Conservation (phyloP, 306 rosid species). For the Quercus suber region DNA sequence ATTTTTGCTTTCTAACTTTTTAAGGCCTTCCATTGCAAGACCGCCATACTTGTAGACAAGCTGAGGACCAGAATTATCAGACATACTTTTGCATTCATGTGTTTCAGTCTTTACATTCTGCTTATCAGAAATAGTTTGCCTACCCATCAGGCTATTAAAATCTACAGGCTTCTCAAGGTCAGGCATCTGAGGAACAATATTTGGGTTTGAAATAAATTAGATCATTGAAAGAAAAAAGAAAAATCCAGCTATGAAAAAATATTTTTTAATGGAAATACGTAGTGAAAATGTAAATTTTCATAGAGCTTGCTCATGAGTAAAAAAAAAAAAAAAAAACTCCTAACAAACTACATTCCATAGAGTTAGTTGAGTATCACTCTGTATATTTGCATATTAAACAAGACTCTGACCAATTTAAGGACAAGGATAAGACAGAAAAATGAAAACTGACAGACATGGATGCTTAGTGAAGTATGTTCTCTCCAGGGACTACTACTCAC, state of each 20-base stretch:
- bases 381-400: neutral
- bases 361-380: neutral
- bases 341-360: neutral
- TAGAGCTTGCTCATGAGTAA: neutral
- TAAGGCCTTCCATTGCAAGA: constrained; percentile 34
- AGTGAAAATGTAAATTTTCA: neutral
- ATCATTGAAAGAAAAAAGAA: neutral
- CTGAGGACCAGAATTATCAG: constrained; percentile 43
- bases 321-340: neutral
- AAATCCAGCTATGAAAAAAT: neutral
- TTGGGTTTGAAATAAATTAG: neutral
- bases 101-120: constrained; percentile 20
- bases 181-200: constrained; percentile 45
- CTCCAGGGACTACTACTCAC: neutral
- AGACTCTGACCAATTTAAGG: neutral
- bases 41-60: constrained; percentile 32
- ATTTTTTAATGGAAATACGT: neutral
- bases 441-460: neutral
- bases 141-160: constrained; percentile 50
- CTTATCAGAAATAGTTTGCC: constrained; percentile 34
- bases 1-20: constrained; percentile 36
- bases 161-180: constrained; percentile 52
- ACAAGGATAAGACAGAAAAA: neutral
- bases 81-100: constrained; percentile 23
- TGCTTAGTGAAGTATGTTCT: neutral